Percentiles rank a stretch among this genome's conserved stretches.
These are phyloP conservation scores for Anacardium occidentale DNA, from an alignment of 345 rosid species.

Conservation along the genomic window DNA sequence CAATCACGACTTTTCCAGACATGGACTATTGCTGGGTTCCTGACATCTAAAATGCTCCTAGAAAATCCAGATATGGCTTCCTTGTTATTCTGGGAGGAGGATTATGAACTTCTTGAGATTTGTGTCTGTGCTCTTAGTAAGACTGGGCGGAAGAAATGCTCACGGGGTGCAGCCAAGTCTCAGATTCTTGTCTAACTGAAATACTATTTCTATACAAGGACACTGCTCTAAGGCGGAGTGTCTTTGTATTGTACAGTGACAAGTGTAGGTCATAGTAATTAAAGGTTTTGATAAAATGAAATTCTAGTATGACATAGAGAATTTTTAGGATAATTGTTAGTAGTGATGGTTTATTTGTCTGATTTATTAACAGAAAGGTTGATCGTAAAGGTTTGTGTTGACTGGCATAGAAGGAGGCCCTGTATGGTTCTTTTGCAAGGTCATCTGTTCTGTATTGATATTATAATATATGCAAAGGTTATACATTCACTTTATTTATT, in stretches of 20 bases:
- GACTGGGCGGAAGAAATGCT: constrained; percentile 82
- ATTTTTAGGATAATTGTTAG: background rate
- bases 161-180: constrained; percentile 83
- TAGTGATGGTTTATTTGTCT: constrained; percentile 1
- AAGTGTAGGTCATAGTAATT: constrained; percentile 19
- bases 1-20: constrained; percentile 86
- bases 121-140: constrained; percentile 86
- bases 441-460: background rate
- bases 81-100: constrained; percentile 85
- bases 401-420: constrained; percentile 10
- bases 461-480: background rate
- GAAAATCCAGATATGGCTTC: constrained; percentile 86
- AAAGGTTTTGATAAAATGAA: constrained; percentile 2
- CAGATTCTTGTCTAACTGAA: constrained; percentile 70
- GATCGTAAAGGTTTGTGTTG: background rate
- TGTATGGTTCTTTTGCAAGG: constrained; percentile 5
- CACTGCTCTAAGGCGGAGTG: constrained; percentile 2
- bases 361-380: constrained; percentile 5
- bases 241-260: constrained; percentile 33
- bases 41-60: constrained; percentile 73
- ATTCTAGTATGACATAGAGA: constrained; percentile 13
- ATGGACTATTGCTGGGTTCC: constrained; percentile 91
- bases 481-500: background rate
- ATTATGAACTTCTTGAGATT: constrained; percentile 81
- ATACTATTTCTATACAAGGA: background rate